Base-by-base conservation (phyloP, 1,139 yeast genomes). In the Debaryomyces udenii region DNA sequence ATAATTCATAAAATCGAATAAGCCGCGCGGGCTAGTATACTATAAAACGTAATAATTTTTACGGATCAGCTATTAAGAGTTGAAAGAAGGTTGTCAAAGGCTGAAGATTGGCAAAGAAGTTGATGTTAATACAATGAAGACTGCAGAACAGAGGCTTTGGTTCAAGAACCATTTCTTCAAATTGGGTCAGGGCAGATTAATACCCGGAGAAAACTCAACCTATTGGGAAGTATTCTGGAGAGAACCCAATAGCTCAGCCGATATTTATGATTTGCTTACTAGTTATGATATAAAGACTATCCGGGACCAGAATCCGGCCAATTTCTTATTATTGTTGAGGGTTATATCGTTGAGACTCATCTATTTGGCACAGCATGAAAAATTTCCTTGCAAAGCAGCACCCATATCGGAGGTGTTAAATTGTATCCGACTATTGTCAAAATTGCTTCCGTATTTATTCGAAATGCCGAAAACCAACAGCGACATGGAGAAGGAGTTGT, bases 361-460 rank as follows among this genome's bases (percentile, higher is more conserved):
- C 64, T 29, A 51, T 42, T 27, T 50, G n/a, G 37, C 44, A 15
- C 29, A 39, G 7, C 32, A 35, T 16, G 38, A 41, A 9, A 16
- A 31, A 27, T 11, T 30, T 44, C 18, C 41, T 27, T 33, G 27
- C 23, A 27, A 29, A 13, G 43, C 29, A 27, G 14, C 50, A 35
- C 46, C 57, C 44, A 29, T 37, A 14, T 23, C 30, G 2, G 46
- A 45, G 26, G 45, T 78, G 11, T 62, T 86, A 32, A 85, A 83
- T 48, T 82, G 90, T 51, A 56, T 84, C 10, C 73, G 96, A 27
- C 61, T 86, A 6, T 61, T 91, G 35, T 80, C 90, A 1, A 76
- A 81, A 42, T 42, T 87, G 3, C 48, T 87, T 13, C 97, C 97
- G 0, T 76, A 80, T 43, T 55, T 86, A 9, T 86, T 77, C 53